These are phyloP conservation scores for Extremus antarcticus DNA, from an alignment of 495 filamentous ascomycete species.

Conservation along the genomic window DNA sequence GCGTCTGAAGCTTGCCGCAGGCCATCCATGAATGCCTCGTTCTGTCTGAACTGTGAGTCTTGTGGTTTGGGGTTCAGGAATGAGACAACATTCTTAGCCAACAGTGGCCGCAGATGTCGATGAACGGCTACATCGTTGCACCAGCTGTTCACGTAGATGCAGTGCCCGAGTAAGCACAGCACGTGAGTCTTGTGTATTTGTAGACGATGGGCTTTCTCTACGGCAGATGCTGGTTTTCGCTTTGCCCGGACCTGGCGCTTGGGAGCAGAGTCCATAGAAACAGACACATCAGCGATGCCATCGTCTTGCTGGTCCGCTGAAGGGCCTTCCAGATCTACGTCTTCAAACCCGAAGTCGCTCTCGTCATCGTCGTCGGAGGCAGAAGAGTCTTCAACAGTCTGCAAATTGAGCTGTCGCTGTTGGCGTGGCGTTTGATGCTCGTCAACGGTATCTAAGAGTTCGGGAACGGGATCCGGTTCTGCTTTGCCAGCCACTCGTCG, in stretches of 20 bases:
- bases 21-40: conserved; percentile 67
- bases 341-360: conserved; percentile 63
- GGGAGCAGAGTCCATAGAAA: conserved; percentile 41
- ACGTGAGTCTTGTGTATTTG: conserved; percentile 80
- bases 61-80: conserved; percentile 53
- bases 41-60: conserved; percentile 57
- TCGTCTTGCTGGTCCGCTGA: conserved; percentile 22
- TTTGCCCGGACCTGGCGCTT: conserved; percentile 28
- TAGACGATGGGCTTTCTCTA: conserved; percentile 60
- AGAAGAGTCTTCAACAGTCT: conserved; percentile 13
- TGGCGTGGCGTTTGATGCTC: background rate
- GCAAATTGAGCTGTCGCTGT: background rate
- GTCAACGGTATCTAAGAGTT: background rate
- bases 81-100: conserved; percentile 48
- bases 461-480: background rate
- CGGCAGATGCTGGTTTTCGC: conserved; percentile 53
- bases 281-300: conserved; percentile 39
- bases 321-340: conserved; percentile 42
- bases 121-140: conserved; percentile 63
- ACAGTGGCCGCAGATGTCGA: conserved; percentile 44
- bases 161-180: conserved; percentile 67
- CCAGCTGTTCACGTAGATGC: conserved; percentile 69
- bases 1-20: conserved; percentile 55
- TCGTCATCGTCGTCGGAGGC: conserved; percentile 35
- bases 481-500: conserved; percentile 6